These are phyloP conservation scores for Trichoderma virens DNA, from an alignment of 495 filamentous ascomycete genomes.

Conservation along the genomic window DNA sequence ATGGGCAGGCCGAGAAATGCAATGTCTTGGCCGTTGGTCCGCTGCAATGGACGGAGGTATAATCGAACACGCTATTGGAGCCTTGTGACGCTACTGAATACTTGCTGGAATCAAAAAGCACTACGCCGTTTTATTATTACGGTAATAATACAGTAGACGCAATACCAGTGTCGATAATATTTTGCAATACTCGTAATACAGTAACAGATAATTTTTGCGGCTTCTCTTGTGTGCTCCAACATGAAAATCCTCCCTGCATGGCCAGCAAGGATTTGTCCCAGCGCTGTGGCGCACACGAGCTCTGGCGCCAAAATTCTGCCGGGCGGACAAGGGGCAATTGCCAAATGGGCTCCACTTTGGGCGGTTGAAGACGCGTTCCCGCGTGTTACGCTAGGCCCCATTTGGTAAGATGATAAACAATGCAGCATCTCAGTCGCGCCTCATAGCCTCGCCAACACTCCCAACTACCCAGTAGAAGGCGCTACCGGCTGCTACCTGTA, in stretches of 20 bases:
- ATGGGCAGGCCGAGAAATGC: neutral
- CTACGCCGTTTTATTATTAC: no score
- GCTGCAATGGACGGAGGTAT: neutral
- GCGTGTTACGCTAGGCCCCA: neutral
- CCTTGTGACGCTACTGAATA: no score
- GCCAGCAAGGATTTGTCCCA: no score
- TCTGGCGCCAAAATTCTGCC: neutral
- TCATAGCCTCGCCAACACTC: neutral
- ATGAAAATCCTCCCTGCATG: no score
- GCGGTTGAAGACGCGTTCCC: neutral
- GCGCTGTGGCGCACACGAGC: no score
- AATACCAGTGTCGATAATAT: no score
- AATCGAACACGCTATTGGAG: neutral
- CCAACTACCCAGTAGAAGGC: neutral
- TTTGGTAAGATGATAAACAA: slow-evolving; percentile 8
- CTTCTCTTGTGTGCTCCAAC: no score
- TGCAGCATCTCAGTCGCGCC: slow-evolving; percentile 4
- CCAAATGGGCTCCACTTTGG: neutral
- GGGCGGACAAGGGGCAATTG: neutral
- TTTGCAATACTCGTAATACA: no score
- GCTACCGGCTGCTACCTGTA: neutral
- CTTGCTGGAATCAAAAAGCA: no score
- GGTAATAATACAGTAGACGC: no score
- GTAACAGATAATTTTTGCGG: no score
- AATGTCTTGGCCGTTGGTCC: neutral